phyloP scores from a whole-genome alignment of 257 asterid species.

The Jasminum sambac region DNA sequence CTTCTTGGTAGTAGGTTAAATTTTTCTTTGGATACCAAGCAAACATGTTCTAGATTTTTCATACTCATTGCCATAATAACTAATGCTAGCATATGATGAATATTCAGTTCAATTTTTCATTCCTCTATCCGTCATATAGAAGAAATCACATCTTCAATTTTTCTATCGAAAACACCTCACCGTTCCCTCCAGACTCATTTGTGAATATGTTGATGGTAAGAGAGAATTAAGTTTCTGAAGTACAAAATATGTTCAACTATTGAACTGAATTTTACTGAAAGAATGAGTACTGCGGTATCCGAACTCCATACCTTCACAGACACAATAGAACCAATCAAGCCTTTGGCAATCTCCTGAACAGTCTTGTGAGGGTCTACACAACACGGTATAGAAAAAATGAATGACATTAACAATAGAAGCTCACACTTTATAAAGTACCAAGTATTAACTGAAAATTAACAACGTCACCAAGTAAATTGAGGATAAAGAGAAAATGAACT shows the following conservation, averaged over 20 bases:
- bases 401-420: slow-evolving; percentile 12
- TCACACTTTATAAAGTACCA: slow-evolving; percentile 2
- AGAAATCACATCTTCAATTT: too few relatives aligned
- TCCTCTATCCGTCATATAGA: not conserved
- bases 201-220: not conserved
- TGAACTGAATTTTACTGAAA: not conserved
- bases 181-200: not conserved
- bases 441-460: slow-evolving; percentile 5
- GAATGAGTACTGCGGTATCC: not conserved
- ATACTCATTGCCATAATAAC: not conserved
- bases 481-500: not conserved
- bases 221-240: not conserved
- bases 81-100: not conserved
- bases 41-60: not conserved
- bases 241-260: not conserved
- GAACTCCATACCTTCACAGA: slow-evolving; percentile 70
- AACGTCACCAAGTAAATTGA: slow-evolving; percentile 1
- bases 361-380: slow-evolving; percentile 68
- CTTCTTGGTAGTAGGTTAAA: not conserved
- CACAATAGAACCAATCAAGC: slow-evolving; percentile 68
- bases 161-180: not conserved
- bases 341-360: slow-evolving; percentile 80
- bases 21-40: not conserved
- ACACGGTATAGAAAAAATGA: slow-evolving; percentile 10
- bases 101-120: not conserved